Percentiles rank a stretch among this genome's conserved stretches.
These are phyloP conservation scores for Elongisporangium undulatum DNA, from an alignment of 352 stramenopile species.

Conservation along the genomic window DNA sequence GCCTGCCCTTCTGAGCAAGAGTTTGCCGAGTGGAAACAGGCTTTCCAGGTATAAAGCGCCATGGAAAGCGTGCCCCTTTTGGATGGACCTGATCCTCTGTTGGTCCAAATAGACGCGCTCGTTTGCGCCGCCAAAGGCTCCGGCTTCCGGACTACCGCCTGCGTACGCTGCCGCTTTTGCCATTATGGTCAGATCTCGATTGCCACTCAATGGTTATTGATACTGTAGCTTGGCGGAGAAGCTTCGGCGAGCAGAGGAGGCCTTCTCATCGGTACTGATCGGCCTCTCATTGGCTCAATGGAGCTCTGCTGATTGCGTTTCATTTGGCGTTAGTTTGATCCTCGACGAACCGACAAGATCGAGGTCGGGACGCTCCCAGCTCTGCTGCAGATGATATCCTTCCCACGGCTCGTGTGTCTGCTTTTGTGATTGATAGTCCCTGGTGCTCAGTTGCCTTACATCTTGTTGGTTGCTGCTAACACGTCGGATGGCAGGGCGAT, in stretches of 20 bases:
- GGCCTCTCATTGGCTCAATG: background rate
- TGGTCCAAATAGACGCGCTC: background rate
- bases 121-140: background rate
- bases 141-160: slow-evolving; percentile 5
- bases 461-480: slow-evolving; percentile 6
- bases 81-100: background rate
- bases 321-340: slow-evolving; percentile 29
- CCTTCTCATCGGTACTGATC: slow-evolving; percentile 29
- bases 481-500: slow-evolving; percentile 48
- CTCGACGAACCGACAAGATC: slow-evolving; percentile 28
- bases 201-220: background rate
- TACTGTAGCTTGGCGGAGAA: slow-evolving; percentile 37
- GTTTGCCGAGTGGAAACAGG: slow-evolving; percentile 48
- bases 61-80: background rate
- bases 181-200: background rate
- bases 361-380: slow-evolving; percentile 34
- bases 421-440: background rate
- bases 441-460: slow-evolving; percentile 12
- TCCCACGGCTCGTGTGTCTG: slow-evolving; percentile 2
- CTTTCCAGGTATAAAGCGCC: slow-evolving; percentile 37
- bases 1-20: slow-evolving; percentile 54
- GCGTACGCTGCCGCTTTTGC: slow-evolving; percentile 5
- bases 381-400: slow-evolving; percentile 65
- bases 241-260: slow-evolving; percentile 46
- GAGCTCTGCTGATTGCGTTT: background rate